These are phyloP conservation scores for Raphanus raphanistrum DNA, from an alignment of 345 rosid genomes.

Conservation along the genomic window DNA sequence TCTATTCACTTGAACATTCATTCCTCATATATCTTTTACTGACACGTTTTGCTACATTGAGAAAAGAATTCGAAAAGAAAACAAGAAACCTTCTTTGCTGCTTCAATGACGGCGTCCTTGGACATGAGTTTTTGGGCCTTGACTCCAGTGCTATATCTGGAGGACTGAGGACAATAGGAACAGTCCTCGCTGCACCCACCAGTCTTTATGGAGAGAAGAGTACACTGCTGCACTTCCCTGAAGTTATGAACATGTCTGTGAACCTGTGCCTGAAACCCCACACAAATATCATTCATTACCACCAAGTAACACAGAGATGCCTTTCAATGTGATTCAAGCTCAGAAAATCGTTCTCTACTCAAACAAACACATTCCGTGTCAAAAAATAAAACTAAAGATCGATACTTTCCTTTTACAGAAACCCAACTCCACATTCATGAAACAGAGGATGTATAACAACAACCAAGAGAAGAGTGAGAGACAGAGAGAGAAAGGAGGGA, in stretches of 20 bases:
- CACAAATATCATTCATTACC: not conserved
- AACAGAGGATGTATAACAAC: slow-evolving; percentile 3
- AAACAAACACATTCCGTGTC: too few species aligned
- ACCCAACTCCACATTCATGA: not conserved
- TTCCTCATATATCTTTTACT: not conserved
- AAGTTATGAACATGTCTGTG: slow-evolving; percentile 94
- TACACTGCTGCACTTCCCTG: slow-evolving; percentile 98
- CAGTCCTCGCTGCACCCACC: slow-evolving; percentile 99
- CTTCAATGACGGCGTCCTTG: slow-evolving; percentile 66
- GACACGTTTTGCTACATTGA: not conserved
- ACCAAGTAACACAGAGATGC: not conserved
- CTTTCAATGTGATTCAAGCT: too few species aligned
- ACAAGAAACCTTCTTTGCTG: slow-evolving; percentile 69
- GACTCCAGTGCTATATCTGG: slow-evolving; percentile 77
- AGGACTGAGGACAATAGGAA: slow-evolving; percentile 96
- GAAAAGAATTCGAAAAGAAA: too few species aligned
- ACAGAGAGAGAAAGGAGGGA: slow-evolving; percentile 15
- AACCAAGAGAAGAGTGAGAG: not conserved
- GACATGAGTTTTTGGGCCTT: slow-evolving; percentile 86
- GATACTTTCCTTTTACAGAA: not conserved
- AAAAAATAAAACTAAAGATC: not conserved
- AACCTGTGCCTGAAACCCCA: slow-evolving; percentile 80
- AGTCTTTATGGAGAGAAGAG: slow-evolving; percentile 94
- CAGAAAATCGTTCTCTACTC: too few species aligned
- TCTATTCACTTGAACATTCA: not conserved